phyloP scores from a whole-genome alignment of 305 asterid genomes.

The Galium porrigens region DNA sequence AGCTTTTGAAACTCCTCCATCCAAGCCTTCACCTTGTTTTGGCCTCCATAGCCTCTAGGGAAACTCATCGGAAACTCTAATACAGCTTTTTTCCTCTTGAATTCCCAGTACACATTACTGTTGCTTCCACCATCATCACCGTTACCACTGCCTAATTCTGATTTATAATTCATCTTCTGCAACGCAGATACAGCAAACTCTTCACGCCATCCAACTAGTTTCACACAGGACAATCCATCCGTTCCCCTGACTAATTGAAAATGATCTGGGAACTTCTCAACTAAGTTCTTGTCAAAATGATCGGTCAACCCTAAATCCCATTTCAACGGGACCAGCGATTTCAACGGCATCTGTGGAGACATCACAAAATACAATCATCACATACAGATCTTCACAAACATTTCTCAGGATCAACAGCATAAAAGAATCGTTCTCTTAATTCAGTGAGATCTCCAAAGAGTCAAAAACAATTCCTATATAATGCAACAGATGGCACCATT shows the following conservation, averaged over 20 bases:
- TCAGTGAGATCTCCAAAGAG: background rate
- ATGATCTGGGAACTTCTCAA: slow-evolving; percentile 43
- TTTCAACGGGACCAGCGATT: slow-evolving; percentile 54
- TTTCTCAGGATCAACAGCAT: background rate
- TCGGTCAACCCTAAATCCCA: slow-evolving; percentile 90
- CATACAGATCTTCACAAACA: background rate
- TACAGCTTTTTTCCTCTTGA: slow-evolving; percentile 64
- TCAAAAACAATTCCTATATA: background rate
- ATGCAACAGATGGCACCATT: background rate
- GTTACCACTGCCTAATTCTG: slow-evolving; percentile 13
- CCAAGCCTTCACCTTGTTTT: slow-evolving; percentile 84
- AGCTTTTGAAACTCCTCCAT: slow-evolving; percentile 98
- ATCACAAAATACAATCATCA: background rate
- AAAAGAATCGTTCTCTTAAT: background rate
- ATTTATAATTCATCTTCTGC: slow-evolving; percentile 58
- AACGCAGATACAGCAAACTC: slow-evolving; percentile 54
- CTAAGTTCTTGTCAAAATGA: slow-evolving; percentile 50
- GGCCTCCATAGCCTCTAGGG: slow-evolving; percentile 88
- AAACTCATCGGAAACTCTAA: slow-evolving; percentile 77
- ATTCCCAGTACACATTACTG: slow-evolving; percentile 32
- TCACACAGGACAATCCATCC: slow-evolving; percentile 49
- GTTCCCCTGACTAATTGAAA: slow-evolving; percentile 49
- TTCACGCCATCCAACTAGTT: slow-evolving; percentile 52
- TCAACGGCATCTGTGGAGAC: slow-evolving; percentile 47
- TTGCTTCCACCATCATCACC: slow-evolving; percentile 13